phyloP scores from a whole-genome alignment of 768 basidiomycete species.

The Chalciporus pseudorubinellus region DNA sequence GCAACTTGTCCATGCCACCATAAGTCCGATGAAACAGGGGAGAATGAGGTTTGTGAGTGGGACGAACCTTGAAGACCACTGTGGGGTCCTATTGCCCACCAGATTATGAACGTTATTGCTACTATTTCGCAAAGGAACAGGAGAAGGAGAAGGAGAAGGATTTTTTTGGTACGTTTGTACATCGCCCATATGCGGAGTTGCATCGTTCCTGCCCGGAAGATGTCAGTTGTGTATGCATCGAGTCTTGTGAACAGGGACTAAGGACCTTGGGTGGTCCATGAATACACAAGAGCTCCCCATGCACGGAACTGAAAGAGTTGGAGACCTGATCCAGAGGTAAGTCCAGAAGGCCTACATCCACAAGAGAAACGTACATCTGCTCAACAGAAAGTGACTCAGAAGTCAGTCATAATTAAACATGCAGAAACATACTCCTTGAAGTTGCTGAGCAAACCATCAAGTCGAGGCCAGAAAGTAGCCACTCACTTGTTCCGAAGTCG shows the following conservation, averaged over 20 bases:
- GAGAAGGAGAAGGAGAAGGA: slow-evolving; percentile 17
- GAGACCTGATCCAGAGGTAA: slow-evolving; percentile 17
- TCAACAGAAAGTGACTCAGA: neutral
- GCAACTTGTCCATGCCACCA: too few relatives aligned
- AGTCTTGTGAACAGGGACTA: neutral
- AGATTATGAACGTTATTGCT: slow-evolving; percentile 26
- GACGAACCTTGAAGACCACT: slow-evolving; percentile 23
- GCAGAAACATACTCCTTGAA: slow-evolving; percentile 23
- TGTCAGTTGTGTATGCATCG: slow-evolving; percentile 5
- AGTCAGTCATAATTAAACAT: neutral
- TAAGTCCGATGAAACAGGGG: neutral
- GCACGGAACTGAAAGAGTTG: slow-evolving; percentile 31
- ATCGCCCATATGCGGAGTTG: slow-evolving; percentile 34
- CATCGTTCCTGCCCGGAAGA: slow-evolving; percentile 26
- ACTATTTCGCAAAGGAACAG: slow-evolving; percentile 24
- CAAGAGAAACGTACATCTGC: slow-evolving; percentile 20
- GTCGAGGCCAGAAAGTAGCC: neutral
- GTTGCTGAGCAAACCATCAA: slow-evolving; percentile 1
- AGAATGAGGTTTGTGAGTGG: neutral
- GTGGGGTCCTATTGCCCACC: slow-evolving; percentile 23
- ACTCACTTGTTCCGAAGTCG: slow-evolving; percentile 20
- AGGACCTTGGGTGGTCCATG: slow-evolving; percentile 34
- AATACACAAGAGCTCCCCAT: slow-evolving; percentile 31
- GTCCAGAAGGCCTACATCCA: neutral
- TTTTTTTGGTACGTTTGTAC: slow-evolving; percentile 26